Conservation (phyloP, 768 basidiomycete species). For the Solioccasus polychromus region DNA sequence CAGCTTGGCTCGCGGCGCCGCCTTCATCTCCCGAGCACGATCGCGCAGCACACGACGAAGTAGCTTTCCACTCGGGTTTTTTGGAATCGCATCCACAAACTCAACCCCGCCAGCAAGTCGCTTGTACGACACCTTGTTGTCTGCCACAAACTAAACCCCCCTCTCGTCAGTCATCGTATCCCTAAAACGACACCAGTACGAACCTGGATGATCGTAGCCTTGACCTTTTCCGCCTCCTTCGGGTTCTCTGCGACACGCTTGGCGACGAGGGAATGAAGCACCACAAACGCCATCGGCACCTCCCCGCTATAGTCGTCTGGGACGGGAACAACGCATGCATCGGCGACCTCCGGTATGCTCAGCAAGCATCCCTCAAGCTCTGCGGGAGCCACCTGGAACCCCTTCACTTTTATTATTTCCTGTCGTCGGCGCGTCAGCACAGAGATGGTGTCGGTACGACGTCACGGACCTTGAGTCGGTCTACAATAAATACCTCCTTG, state of each 20-base stretch:
- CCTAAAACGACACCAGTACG: neutral
- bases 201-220: constrained; percentile 56
- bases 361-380: constrained; percentile 67
- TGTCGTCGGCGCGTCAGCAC: constrained; percentile 20
- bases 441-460: neutral
- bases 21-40: constrained; percentile 34
- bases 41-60: constrained; percentile 55
- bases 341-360: constrained; percentile 55
- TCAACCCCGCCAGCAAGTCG: constrained; percentile 59
- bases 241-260: constrained; percentile 32
- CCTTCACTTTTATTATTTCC: constrained; percentile 72
- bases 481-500: constrained; percentile 65
- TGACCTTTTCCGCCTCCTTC: constrained; percentile 34
- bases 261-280: constrained; percentile 41
- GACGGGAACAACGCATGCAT: constrained; percentile 63
- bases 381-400: constrained; percentile 59
- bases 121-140: constrained; percentile 59
- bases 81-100: constrained; percentile 60
- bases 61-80: constrained; percentile 71
- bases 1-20: too few relatives aligned
- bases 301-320: constrained; percentile 77
- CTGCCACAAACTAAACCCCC: constrained; percentile 48
- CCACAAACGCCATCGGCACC: constrained; percentile 68
- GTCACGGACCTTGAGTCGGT: constrained; percentile 60
- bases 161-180: neutral